A percentile compares a stretch with the other conserved stretches of the same genome.
Evolutionary conservation across 495 filamentous ascomycete species (phyloP).

Genomic region (Lasiosphaeris hirsuta): DNA sequence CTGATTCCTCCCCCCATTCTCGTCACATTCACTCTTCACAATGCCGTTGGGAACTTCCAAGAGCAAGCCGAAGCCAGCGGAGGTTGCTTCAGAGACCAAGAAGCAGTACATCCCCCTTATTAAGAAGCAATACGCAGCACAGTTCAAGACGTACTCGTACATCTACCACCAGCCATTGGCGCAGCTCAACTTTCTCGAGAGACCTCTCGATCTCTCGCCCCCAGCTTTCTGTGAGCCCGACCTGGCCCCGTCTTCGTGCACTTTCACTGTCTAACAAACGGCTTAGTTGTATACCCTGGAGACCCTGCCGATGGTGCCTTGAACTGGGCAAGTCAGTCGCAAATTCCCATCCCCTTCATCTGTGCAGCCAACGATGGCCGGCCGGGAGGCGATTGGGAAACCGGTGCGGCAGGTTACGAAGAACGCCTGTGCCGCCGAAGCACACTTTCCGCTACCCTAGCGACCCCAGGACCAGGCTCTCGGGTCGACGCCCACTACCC

Average conservation of each 20-base stretch:
- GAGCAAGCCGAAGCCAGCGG: conserved; percentile 58
- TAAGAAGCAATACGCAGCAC: conserved; percentile 43
- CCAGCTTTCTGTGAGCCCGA: conserved; percentile 40
- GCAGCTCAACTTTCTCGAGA: conserved; percentile 36
- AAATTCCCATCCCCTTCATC: conserved; percentile 58
- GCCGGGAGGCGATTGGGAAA: conserved; percentile 75
- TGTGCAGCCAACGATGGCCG: conserved; percentile 73
- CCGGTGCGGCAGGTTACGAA: conserved; percentile 65
- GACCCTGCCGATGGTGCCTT: conserved; percentile 69
- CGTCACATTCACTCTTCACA: neutral
- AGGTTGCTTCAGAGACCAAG: conserved; percentile 68
- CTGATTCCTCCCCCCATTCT: neutral
- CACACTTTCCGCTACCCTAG: conserved; percentile 63
- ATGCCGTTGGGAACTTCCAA: conserved; percentile 49
- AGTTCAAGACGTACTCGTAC: conserved; percentile 47
- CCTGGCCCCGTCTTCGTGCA: neutral
- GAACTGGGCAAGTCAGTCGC: conserved; percentile 47
- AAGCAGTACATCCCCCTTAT: conserved; percentile 59
- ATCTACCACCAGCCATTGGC: conserved; percentile 43
- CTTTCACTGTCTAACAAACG: conserved; percentile 10
- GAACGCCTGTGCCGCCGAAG: conserved; percentile 66
- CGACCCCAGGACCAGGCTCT: conserved; percentile 47
- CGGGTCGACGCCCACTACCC: conserved; percentile 57
- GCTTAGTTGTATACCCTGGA: conserved; percentile 53
- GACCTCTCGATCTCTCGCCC: conserved; percentile 29